Base-by-base conservation (phyloP, 2,329 filamentous ascomycete species). In the Trichophyton schoenleinii region DNA sequence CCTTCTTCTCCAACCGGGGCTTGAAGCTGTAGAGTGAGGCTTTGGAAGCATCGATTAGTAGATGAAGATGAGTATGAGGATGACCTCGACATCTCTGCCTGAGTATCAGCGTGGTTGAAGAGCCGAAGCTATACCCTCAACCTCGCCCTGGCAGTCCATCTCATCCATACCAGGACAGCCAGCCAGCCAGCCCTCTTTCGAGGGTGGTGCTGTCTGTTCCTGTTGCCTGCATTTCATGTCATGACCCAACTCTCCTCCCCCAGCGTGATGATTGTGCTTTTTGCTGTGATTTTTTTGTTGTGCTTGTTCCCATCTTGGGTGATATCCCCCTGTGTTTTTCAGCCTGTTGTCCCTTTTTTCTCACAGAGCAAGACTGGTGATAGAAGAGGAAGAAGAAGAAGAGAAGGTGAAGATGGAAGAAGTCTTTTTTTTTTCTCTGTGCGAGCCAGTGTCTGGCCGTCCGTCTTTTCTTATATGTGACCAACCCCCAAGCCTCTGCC, bases 1-100 rank as follows among this genome's bases (percentile, higher is more conserved):
- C 83, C 63, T 88, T 88, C 76, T 90, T 84, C 74, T 91, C 88
- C n/a, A 71, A 77, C 60, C 69, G 76, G 58, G 79, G 79, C n/a
- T 65, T 71, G 62, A 73, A 70, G 48, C 66, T 71, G 49, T 53
- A 38, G 11, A 13, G 34, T 9, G 13, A 9, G 34, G 9, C 34
- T 38, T 31, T 38, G 34, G 34, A 38, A 38, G 34, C 34, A 38
- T 18, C 28, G 34, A 38, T 9, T 13, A 9, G 34, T 38, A 38
- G 34, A 38, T 13, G 34, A 53, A 53, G 49, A 53, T 6, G 49
- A 22, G 22, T 2, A 3, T 22, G 22, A 34, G 25, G 22, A 31
- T 13, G 44, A 31, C 5, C 28, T 31, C 6, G 18, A 6, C 28
- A 31, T 31, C 28, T 6, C 44, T 44, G 46, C 46, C 46, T 28